Evolutionary conservation across 805 yeast genomes (phyloP).

Genomic region (Metschnikowia gelsemii): DNA sequence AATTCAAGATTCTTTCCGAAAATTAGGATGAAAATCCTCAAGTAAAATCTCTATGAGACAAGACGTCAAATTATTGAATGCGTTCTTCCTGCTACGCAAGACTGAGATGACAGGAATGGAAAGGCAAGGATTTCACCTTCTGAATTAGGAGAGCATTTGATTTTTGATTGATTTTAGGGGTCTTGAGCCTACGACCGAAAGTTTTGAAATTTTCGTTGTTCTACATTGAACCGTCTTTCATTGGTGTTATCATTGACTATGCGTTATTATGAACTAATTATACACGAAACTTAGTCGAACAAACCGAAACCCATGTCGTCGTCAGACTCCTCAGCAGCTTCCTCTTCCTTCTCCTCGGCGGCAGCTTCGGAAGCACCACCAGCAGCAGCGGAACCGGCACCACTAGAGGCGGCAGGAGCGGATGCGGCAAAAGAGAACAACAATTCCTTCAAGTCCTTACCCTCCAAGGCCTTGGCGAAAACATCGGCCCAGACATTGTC

Average conservation of each 20-base stretch:
- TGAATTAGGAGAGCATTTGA: too few relatives aligned
- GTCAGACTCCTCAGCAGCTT: conserved; percentile 23
- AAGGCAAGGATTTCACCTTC: too few relatives aligned
- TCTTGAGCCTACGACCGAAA: too few relatives aligned
- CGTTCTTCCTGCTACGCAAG: too few relatives aligned
- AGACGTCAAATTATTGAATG: too few relatives aligned
- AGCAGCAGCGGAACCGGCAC: conserved; percentile 35
- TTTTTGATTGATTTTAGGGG: too few relatives aligned
- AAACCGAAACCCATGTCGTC: conserved; percentile 35
- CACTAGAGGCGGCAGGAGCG: conserved; percentile 42
- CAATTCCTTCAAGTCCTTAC: conserved; percentile 80
- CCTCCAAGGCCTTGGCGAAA: conserved; percentile 83
- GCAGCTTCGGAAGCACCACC: conserved; percentile 51
- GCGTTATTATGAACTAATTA: conserved; percentile 16
- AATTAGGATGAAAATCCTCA: too few relatives aligned
- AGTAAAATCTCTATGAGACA: too few relatives aligned
- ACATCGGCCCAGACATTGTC: conserved; percentile 84
- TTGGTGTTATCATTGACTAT: conserved; percentile 5
- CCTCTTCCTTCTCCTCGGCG: conserved; percentile 24
- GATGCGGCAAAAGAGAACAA: conserved; percentile 54
- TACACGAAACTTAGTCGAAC: conserved; percentile 26
- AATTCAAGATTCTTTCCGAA: too few relatives aligned
- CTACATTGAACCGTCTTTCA: too few relatives aligned
- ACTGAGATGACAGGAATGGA: too few relatives aligned
- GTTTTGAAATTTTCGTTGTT: too few relatives aligned